These are phyloP conservation scores for Lepiota subincarnata DNA, from an alignment of 768 basidiomycete species.

Conservation along the genomic window DNA sequence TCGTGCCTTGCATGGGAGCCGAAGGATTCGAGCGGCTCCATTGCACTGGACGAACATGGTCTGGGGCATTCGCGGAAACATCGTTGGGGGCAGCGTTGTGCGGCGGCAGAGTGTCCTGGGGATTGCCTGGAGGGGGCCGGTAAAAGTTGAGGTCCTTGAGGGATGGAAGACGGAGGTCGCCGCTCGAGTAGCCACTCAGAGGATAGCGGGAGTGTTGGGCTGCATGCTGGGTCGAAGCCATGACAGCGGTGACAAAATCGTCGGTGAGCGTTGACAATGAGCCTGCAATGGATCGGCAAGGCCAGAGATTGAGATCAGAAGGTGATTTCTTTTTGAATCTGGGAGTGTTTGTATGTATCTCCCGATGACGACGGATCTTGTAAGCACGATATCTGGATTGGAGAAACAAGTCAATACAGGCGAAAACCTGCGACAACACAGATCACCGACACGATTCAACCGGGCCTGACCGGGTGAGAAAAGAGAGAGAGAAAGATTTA, in stretches of 20 bases:
- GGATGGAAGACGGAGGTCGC: slow-evolving; percentile 58
- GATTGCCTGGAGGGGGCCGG: slow-evolving; percentile 24
- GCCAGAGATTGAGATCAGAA: slow-evolving; percentile 40
- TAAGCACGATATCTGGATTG: slow-evolving; percentile 18
- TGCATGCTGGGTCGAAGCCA: slow-evolving; percentile 50
- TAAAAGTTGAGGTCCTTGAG: slow-evolving; percentile 71
- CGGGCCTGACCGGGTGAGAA: slow-evolving; percentile 3
- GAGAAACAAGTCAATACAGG: slow-evolving; percentile 11
- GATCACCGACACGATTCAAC: slow-evolving; percentile 14
- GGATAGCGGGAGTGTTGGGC: slow-evolving; percentile 22
- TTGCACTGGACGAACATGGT: slow-evolving; percentile 31
- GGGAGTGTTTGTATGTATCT: slow-evolving; percentile 44
- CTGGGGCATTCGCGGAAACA: slow-evolving; percentile 24
- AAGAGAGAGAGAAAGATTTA: not conserved
- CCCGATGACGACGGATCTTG: slow-evolving; percentile 67
- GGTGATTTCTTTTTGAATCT: slow-evolving; percentile 38
- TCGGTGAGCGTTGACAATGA: slow-evolving; percentile 18
- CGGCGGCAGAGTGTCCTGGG: slow-evolving; percentile 23
- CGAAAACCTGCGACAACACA: slow-evolving; percentile 10
- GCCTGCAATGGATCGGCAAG: slow-evolving; percentile 25
- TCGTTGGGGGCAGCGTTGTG: slow-evolving; percentile 16
- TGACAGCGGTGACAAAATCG: slow-evolving; percentile 22
- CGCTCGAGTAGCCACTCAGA: slow-evolving; percentile 23
- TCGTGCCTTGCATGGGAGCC: slow-evolving; percentile 11
- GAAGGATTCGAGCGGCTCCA: slow-evolving; percentile 27